Evolutionary conservation across 2,329 filamentous ascomycete genomes (phyloP).

Genomic region (Rhinocladiella similis): DNA sequence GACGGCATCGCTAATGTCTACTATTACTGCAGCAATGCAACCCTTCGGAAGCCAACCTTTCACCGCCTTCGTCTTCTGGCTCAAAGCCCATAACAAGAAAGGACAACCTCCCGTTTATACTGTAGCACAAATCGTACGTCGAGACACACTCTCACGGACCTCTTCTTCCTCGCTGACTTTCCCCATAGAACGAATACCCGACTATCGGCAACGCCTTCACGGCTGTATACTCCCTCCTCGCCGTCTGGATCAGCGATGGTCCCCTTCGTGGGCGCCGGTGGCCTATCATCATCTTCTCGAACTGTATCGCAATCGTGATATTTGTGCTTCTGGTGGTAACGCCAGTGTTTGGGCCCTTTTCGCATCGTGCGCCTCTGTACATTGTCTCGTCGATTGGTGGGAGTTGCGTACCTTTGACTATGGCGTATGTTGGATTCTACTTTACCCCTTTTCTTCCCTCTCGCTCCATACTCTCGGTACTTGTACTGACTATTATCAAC

Average conservation of each 20-base stretch:
- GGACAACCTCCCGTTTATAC: constrained; percentile 15
- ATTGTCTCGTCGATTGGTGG: constrained; percentile 16
- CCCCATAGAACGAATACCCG: constrained; percentile 16
- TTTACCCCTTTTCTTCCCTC: too few relatives aligned
- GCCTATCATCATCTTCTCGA: constrained; percentile 17
- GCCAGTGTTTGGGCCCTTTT: constrained; percentile 19
- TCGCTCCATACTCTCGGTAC: neutral
- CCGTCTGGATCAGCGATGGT: constrained; percentile 20
- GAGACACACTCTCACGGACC: neutral
- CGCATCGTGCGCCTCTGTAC: constrained; percentile 18
- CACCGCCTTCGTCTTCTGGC: constrained; percentile 20
- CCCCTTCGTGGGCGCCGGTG: constrained; percentile 17
- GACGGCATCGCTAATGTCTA: neutral
- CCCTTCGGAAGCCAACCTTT: constrained; percentile 16
- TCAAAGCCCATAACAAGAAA: constrained; percentile 23
- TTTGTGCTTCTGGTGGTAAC: constrained; percentile 15
- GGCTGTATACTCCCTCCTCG: constrained; percentile 11
- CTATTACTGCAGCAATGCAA: constrained; percentile 6
- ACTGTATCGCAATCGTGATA: constrained; percentile 15
- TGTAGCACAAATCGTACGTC: constrained; percentile 17
- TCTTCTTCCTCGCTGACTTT: neutral
- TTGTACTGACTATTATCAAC: neutral
- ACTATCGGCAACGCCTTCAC: constrained; percentile 21
- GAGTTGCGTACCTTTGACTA: constrained; percentile 17
- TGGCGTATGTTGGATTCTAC: constrained; percentile 12